Base-by-base conservation (phyloP, 208 protist species). In the Trypanosoma theileri region DNA sequence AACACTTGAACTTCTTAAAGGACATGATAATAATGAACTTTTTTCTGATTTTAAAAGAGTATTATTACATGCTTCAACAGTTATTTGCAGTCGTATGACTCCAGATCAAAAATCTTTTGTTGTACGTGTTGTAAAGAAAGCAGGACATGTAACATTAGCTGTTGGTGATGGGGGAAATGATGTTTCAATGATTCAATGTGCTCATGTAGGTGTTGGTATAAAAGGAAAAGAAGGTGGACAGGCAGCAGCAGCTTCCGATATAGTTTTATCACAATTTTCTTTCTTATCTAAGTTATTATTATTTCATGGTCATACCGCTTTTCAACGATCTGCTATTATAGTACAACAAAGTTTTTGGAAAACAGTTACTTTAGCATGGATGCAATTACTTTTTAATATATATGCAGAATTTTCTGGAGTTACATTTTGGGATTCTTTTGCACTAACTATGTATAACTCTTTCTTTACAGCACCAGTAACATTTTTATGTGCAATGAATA, bases 311-410 rank as follows among this genome's bases (percentile, higher is more conserved):
- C 84, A 93, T 61, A 97, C 86, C 17, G 94, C 91, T 17, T 98
- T 94, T 68, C 70, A 89, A 21, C 85, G 97, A 21, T 96, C 89
- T 4, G 77, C 89, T 9, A 91, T 94, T 69, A 93, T 98, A 41
- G 93, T 98, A 21, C 92, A 97, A 67, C 98, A 98, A 76, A 98
- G 86, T 68, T 98, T 99, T 66, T 98, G 97, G 75, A 99, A 99
- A 82, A 96, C 91, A 48, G 85, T 97, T 19, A 77, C 97, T 22
- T 80, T 98, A 50, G 84, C 86, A 46, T 97, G 96, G 77, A 85
- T 97, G 68, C 95, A 98, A 73, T 69, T 98, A 53, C 73, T 94
- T n/a, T 98, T 84, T 77, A 96, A 92, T 71, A 59, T 81, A 13
- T 92, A 77, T 61, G 84, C 87, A 17, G 68, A 84, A 42, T 96